Conservation (phyloP, 2,329 filamentous ascomycete species). For the Epichloe sylvatica region DNA sequence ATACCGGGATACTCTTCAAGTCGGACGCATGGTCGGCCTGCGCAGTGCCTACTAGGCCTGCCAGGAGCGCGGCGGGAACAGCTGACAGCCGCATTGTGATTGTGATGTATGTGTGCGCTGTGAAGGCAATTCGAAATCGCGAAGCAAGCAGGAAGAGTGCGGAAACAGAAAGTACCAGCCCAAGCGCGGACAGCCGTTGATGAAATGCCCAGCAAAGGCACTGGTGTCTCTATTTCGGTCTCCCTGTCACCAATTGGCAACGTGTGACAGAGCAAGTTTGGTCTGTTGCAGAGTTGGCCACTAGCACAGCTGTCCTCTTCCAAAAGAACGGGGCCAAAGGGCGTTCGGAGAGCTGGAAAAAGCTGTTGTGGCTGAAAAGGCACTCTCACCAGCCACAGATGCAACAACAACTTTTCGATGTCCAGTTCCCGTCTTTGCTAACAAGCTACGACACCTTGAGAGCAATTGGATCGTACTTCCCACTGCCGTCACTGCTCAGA, state of each 20-base stretch:
- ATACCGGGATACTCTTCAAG: constrained; percentile 38
- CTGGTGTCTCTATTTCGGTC: constrained; percentile 4
- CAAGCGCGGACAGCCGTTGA: too few species aligned
- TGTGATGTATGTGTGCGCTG: constrained; percentile 2
- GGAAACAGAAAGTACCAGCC: neutral
- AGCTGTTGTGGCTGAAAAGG: neutral
- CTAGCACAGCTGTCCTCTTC: constrained; percentile 14
- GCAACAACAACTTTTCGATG: neutral
- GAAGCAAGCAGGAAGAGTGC: neutral
- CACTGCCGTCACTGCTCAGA: too few species aligned
- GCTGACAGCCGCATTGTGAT: constrained; percentile 33
- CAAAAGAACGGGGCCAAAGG: constrained; percentile 7
- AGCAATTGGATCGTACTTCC: neutral
- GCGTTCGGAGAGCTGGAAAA: neutral
- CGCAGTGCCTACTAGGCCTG: constrained; percentile 35
- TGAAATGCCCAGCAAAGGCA: constrained; percentile 4
- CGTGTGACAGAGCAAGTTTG: neutral
- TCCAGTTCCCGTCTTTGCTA: neutral
- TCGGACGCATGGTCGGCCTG: constrained; percentile 34
- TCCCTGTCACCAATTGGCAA: neutral
- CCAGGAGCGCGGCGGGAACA: constrained; percentile 34
- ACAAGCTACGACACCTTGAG: neutral
- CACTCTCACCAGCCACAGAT: constrained; percentile 14
- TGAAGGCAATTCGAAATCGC: neutral
- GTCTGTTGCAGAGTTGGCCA: neutral